Evolutionary conservation across 306 rosid genomes (phyloP).

Genomic region (Nissolia schottii): DNA sequence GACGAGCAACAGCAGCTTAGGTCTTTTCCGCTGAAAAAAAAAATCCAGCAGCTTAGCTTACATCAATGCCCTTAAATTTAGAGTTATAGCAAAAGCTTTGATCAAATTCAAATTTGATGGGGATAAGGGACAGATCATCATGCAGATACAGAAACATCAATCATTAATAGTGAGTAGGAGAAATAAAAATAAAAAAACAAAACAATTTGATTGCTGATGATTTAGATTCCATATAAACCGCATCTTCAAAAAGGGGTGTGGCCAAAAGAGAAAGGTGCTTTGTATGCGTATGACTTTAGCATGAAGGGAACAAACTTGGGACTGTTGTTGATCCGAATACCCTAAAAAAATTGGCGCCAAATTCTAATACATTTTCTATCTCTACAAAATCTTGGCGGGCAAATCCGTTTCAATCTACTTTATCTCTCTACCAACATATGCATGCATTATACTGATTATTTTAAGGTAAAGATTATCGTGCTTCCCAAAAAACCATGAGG

Average conservation of each 20-base stretch:
- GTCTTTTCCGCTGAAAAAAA: too few species aligned
- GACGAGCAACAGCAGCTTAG: not conserved
- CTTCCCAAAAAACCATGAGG: too few species aligned
- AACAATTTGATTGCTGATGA: not conserved
- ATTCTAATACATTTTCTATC: slow-evolving; percentile 28
- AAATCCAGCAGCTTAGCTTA: not conserved
- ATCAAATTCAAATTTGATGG: not conserved
- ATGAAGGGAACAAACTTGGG: slow-evolving; percentile 5
- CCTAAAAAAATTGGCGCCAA: slow-evolving; percentile 50
- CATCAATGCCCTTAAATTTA: not conserved
- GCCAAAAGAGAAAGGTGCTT: slow-evolving; percentile 12
- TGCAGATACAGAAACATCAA: slow-evolving; percentile 1
- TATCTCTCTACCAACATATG: not conserved
- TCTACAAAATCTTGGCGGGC: slow-evolving; percentile 10
- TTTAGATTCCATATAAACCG: slow-evolving; percentile 2
- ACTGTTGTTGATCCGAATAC: slow-evolving; percentile 33
- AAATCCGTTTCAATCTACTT: slow-evolving; percentile 28
- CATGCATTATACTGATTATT: too few species aligned
- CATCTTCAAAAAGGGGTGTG: not conserved
- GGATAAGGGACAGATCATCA: slow-evolving; percentile 14
- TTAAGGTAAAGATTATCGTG: too few species aligned
- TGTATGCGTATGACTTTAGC: slow-evolving; percentile 15
- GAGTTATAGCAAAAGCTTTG: not conserved
- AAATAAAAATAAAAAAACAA: not conserved
- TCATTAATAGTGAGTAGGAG: not conserved